Base-by-base conservation (phyloP, 129 eudicot genomes). In the Ambrosia trifida region DNA sequence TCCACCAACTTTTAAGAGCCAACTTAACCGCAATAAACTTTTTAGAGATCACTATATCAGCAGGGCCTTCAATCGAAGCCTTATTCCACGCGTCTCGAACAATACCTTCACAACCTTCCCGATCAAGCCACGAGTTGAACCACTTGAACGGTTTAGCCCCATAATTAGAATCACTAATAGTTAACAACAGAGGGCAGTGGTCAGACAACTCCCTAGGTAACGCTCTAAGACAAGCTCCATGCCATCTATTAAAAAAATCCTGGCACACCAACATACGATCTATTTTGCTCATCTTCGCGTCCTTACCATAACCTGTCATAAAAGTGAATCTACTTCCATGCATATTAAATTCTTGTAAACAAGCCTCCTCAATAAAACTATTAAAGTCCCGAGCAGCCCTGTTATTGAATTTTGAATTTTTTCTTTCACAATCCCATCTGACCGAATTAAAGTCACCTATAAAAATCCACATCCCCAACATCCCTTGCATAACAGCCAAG, bases 161-260 rank as follows among this genome's bases (percentile, higher is more conserved):
- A 51, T 11, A 51, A 51, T 51, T 51, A 13, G 58, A 11, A 51
- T 51, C 19, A 51, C 58, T n/a, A 13, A 13, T 7, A 2, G 58
- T 51, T 51, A 51, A 13, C 58, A 51, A 51, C 2, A 51, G 3
- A n/a, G 58, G 58, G 1, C 28, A 0, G 28, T 24, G 28, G 1
- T 24, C 28, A 24, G 28, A 24, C 28, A 24, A 24, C 28, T 51
- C 58, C 19, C 58, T 51, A 4, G 28, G 58, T 51, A 51, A 51
- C 58, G 28, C 58, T 51, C 58, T 51, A 51, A 51, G 58, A n/a
- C 58, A 51, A n/a, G 58, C 58, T n/a, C 58, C 58, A 51, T 51
- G 17, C 58, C 58, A 51, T n/a, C 19, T 51, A 51, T 51, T 51
- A 13, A 51, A 51, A 51, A 51, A 51, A n/a, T 51, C 19, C 58